These are phyloP conservation scores for Phialemoniopsis sp. DNA, from an alignment of 2,329 filamentous ascomycete species.

Conservation along the genomic window DNA sequence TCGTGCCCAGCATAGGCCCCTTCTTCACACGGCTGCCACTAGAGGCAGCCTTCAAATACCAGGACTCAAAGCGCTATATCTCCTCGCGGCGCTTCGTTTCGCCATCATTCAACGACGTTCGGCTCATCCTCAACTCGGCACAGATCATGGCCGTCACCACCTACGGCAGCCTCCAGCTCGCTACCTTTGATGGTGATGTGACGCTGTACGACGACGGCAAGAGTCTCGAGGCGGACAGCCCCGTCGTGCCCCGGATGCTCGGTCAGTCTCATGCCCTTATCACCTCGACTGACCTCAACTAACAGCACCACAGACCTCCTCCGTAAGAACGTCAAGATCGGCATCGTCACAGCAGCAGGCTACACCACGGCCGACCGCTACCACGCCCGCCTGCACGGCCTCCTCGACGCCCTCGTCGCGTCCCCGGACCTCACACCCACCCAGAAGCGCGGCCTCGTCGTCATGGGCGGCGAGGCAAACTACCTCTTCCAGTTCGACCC, in stretches of 20 bases:
- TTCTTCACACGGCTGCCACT: constrained; percentile 90
- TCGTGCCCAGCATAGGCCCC: constrained; percentile 86
- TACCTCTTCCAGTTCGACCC: constrained; percentile 82
- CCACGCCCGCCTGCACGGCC: constrained; percentile 79
- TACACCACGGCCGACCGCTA: constrained; percentile 87
- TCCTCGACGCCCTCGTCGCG: constrained; percentile 71
- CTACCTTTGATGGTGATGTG: constrained; percentile 97
- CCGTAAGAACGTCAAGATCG: constrained; percentile 73
- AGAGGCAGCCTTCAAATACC: constrained; percentile 86
- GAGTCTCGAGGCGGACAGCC: constrained; percentile 69
- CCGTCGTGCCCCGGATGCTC: constrained; percentile 65
- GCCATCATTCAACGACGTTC: constrained; percentile 94
- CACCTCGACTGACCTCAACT: constrained; percentile 3
- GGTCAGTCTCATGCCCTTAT: constrained; percentile 23
- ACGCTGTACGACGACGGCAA: constrained; percentile 92
- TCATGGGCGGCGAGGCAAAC: constrained; percentile 95
- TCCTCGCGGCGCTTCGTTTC: constrained; percentile 89
- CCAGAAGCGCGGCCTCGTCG: constrained; percentile 75
- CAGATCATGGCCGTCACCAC: constrained; percentile 88
- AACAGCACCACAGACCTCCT: constrained; percentile 55
- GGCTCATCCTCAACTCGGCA: constrained; percentile 88
- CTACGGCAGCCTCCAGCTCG: constrained; percentile 68
- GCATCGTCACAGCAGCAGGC: constrained; percentile 94
- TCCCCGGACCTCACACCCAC: constrained; percentile 54
- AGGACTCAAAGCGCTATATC: constrained; percentile 82